These are phyloP conservation scores for Rhodotorula sp. DNA, from an alignment of 1,284 basidiomycete genomes.

Conservation along the genomic window DNA sequence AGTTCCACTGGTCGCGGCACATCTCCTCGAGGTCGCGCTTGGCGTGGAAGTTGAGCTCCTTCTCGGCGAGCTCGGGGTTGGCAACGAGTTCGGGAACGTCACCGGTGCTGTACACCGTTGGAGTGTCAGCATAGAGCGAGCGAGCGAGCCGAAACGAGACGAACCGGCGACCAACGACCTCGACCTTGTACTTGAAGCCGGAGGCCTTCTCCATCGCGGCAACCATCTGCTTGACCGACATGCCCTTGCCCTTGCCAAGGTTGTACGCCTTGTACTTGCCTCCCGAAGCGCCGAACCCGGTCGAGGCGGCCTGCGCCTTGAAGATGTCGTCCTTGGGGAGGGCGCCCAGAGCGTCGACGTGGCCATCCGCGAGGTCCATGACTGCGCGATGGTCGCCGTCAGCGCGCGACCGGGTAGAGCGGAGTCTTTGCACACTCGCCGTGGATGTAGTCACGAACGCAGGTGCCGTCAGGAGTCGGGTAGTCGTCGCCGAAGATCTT, in stretches of 20 bases:
- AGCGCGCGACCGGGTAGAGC: background rate
- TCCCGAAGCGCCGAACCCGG: conserved; percentile 51
- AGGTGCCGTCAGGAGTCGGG: conserved; percentile 93
- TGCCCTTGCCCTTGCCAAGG: conserved; percentile 87
- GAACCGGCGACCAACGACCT: conserved; percentile 83
- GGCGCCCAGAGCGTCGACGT: conserved; percentile 87
- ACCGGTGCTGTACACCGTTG: conserved; percentile 58
- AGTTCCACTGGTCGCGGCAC: conserved; percentile 80
- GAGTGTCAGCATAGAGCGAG: conserved; percentile 14
- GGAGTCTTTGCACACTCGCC: conserved; percentile 14
- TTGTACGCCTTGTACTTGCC: conserved; percentile 88
- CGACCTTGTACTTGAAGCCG: conserved; percentile 82
- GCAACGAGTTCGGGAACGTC: conserved; percentile 98
- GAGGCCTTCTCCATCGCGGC: conserved; percentile 93
- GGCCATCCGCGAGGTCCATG: conserved; percentile 89
- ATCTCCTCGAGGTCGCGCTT: conserved; percentile 76
- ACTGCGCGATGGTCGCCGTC: conserved; percentile 51
- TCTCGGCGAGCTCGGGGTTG: conserved; percentile 84
- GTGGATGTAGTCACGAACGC: conserved; percentile 96
- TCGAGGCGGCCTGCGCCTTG: conserved; percentile 48
- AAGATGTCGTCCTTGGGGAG: conserved; percentile 64
- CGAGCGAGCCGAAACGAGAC: background rate
- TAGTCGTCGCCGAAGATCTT: conserved; percentile 98
- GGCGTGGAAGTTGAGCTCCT: conserved; percentile 92
- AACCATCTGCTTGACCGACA: conserved; percentile 90